Conservation (phyloP, 352 stramenopile species). For the Phytophthora hybrid region DNA sequence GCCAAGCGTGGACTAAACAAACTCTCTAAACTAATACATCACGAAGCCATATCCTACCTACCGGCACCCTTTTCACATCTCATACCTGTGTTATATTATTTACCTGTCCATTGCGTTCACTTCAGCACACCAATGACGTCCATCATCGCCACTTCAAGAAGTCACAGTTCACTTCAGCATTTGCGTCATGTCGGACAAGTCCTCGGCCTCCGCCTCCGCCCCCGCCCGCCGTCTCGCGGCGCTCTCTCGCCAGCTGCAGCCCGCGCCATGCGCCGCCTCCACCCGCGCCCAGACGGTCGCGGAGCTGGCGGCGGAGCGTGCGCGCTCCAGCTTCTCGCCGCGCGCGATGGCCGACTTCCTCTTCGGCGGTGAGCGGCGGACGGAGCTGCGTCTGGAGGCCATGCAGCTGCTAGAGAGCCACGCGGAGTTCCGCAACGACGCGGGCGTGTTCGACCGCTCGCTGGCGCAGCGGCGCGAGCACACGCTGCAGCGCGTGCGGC, state of each 20-base stretch:
- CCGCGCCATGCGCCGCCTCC: slow-evolving; percentile 45
- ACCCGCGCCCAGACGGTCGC: slow-evolving; percentile 47
- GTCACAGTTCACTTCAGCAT: slow-evolving; percentile 26
- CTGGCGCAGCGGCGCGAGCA: slow-evolving; percentile 57
- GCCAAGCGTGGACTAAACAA: not conserved
- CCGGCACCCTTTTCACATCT: not conserved
- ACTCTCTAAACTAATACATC: not conserved
- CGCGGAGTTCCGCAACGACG: slow-evolving; percentile 51
- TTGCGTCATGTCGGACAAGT: slow-evolving; percentile 39
- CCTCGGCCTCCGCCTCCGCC: slow-evolving; percentile 14
- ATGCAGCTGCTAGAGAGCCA: slow-evolving; percentile 61
- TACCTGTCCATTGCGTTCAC: not conserved
- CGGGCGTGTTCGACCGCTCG: slow-evolving; percentile 60
- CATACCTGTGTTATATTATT: not conserved
- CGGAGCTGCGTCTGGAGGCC: slow-evolving; percentile 55
- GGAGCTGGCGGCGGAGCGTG: slow-evolving; percentile 63
- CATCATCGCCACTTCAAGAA: slow-evolving; percentile 12
- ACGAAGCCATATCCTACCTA: too few relatives aligned
- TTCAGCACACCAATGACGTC: not conserved
- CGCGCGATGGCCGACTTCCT: slow-evolving; percentile 70
- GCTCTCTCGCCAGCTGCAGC: slow-evolving; percentile 61
- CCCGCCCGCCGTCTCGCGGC: slow-evolving; percentile 52
- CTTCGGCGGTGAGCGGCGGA: slow-evolving; percentile 57
- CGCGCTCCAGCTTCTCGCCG: slow-evolving; percentile 54
- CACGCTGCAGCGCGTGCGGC: slow-evolving; percentile 62